Evolutionary conservation across 345 rosid genomes (phyloP).

Genomic region (Bruguiera gymnorhiza): DNA sequence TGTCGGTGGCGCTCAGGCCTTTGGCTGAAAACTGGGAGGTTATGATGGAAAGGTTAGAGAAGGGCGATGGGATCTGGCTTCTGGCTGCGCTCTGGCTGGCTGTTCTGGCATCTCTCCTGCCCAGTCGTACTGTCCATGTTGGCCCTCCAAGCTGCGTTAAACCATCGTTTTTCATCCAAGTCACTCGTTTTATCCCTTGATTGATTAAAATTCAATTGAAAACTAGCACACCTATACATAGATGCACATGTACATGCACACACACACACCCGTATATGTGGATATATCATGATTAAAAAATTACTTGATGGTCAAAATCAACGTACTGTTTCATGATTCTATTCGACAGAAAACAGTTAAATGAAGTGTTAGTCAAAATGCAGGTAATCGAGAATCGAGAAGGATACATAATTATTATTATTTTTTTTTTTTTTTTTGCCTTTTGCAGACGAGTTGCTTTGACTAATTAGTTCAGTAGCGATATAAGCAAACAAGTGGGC

Average conservation of each 20-base stretch:
- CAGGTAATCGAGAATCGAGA: too few species aligned
- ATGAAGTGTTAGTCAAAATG: too few species aligned
- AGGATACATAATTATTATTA: too few species aligned
- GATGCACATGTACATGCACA: not conserved
- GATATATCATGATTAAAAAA: not conserved
- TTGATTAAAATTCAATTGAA: too few species aligned
- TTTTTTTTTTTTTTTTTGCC: too few species aligned
- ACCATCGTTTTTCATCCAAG: not conserved
- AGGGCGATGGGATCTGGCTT: conserved; percentile 37
- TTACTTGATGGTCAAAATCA: not conserved
- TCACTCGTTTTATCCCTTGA: not conserved
- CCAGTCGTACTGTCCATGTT: conserved; percentile 41
- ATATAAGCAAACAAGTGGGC: too few species aligned
- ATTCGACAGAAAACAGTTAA: too few species aligned
- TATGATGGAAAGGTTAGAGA: conserved; percentile 33
- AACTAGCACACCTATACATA: not conserved
- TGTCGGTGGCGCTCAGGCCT: conserved; percentile 37
- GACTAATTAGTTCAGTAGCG: too few species aligned
- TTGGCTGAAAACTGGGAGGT: conserved; percentile 30
- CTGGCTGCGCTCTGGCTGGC: conserved; percentile 39
- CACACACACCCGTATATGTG: not conserved
- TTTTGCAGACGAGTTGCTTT: too few species aligned
- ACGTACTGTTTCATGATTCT: too few species aligned
- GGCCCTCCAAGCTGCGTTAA: conserved; percentile 35
- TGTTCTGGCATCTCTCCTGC: conserved; percentile 47